phyloP scores from a whole-genome alignment of 306 rosid species.

The Arachis stenosperma region DNA sequence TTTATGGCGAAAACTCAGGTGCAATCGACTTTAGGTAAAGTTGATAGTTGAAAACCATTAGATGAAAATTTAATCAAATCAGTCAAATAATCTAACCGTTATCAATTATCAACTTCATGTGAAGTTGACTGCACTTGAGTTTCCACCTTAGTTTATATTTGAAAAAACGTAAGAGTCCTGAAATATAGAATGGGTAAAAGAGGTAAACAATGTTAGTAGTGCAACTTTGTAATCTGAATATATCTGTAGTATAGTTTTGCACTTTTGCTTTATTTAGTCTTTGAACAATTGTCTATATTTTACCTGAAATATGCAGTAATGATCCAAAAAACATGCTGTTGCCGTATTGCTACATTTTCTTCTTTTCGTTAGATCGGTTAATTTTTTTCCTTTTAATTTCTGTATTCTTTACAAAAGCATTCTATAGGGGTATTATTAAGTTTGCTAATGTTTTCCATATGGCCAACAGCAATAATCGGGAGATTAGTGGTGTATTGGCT shows the following conservation, averaged over 20 bases:
- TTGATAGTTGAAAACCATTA: too few relatives aligned
- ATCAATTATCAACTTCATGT: too few relatives aligned
- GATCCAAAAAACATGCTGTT: conserved; percentile 20
- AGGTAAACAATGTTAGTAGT: not conserved
- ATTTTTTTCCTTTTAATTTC: conserved; percentile 20
- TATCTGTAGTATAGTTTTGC: conserved; percentile 10
- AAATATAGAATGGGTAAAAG: conserved; percentile 8
- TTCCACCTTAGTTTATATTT: too few relatives aligned
- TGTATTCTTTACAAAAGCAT: conserved; percentile 9
- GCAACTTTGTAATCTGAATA: conserved; percentile 4
- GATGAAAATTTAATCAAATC: too few relatives aligned
- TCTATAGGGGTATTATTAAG: conserved; percentile 29
- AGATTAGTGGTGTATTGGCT: conserved; percentile 38
- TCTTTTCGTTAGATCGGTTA: not conserved
- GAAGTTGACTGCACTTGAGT: too few relatives aligned
- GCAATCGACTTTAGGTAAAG: too few relatives aligned
- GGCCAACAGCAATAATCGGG: conserved; percentile 41
- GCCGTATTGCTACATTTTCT: conserved; percentile 2
- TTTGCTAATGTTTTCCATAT: conserved; percentile 35
- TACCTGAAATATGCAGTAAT: conserved; percentile 29
- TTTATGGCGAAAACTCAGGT: too few relatives aligned
- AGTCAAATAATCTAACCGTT: too few relatives aligned
- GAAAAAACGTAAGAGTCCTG: not conserved
- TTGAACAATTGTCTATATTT: conserved; percentile 5
- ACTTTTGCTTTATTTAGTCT: conserved; percentile 1